Evolutionary conservation across 176 grass and related monocot genomes (phyloP), one percentile per base, ranked within the genome.

Genomic region (Ensete glaucum): DNA sequence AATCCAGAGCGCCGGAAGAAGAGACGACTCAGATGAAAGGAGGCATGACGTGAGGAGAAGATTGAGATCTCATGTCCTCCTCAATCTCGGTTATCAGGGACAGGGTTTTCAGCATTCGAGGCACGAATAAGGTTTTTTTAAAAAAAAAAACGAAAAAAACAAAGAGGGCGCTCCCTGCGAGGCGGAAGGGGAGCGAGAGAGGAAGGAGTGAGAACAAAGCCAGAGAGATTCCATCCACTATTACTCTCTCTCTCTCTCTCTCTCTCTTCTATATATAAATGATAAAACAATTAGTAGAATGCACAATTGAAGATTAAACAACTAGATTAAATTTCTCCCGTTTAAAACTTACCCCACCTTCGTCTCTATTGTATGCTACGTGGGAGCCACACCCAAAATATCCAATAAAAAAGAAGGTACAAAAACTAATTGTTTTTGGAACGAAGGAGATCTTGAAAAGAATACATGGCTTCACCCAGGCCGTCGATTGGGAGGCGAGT

Each of bases 11-110:
- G 7, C 16, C 43, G 34, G 15, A 70, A 8, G 43, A 11, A 8
- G 43, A 11, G 29, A 13, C 67, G 17, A 51, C 14, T 70, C 67
- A 52, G 67, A 70, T 50, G 34, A 70, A 51, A 3, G 16, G 43
- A 52, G 19, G 67, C 43, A 70, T 70, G 50, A 21, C 43, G 17
- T 21, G 34, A 70, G 17, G 51, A 11, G 67, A 22, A 52, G 16
- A 50, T 21, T 1, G 67, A 70, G 67, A 70, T 70, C 67, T 20
- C 67, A 51, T 70, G 17, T 70, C 48, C 67, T 70, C 48, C 48
- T 22, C 67, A 15, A n/a, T 19, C 67, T 50, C 67, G 9, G 43
- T 70, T 15, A 50, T 52, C 11, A 21, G 67, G 48, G 12, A 8
- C 10, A 70, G 67, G 67, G 48, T 11, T 51, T 43, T 15, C 67